A percentile compares a stretch with the other conserved stretches of the same genome.
phyloP scores from a whole-genome alignment of 805 yeast genomes.

The Cyberlindnera saturnus region DNA sequence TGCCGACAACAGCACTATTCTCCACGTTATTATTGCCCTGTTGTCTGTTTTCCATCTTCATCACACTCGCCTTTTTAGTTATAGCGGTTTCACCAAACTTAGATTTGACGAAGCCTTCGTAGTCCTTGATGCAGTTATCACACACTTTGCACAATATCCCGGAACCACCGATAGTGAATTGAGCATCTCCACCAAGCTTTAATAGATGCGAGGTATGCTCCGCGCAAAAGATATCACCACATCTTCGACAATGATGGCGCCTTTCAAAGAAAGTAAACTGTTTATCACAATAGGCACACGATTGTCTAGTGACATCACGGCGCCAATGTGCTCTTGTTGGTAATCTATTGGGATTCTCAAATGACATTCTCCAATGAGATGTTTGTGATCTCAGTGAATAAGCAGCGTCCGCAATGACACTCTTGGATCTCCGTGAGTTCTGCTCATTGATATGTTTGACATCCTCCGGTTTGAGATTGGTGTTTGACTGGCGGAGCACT shows the following conservation, averaged over 20 bases:
- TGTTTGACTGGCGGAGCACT: conserved; percentile 54
- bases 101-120: conserved; percentile 40
- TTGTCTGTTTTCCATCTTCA: not conserved
- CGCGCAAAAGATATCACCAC: conserved; percentile 77
- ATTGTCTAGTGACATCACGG: conserved; percentile 56
- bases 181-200: conserved; percentile 52
- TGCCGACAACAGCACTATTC: conserved; percentile 29
- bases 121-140: conserved; percentile 57
- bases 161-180: conserved; percentile 59
- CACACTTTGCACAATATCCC: conserved; percentile 70
- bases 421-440: conserved; percentile 18
- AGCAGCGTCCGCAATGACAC: conserved; percentile 19
- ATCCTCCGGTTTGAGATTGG: conserved; percentile 37
- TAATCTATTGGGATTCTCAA: conserved; percentile 21
- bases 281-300: conserved; percentile 65
- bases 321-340: conserved; percentile 62
- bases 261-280: conserved; percentile 73
- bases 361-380: conserved; percentile 20
- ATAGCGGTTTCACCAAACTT: conserved; percentile 13
- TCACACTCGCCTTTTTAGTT: not conserved
- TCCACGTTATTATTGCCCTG: conserved; percentile 18
- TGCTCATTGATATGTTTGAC: conserved; percentile 25
- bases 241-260: conserved; percentile 78
- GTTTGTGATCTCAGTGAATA: conserved; percentile 23
- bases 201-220: conserved; percentile 55